phyloP scores from a whole-genome alignment of 208 protist species.

The Trypanosomatidae sp. region DNA sequence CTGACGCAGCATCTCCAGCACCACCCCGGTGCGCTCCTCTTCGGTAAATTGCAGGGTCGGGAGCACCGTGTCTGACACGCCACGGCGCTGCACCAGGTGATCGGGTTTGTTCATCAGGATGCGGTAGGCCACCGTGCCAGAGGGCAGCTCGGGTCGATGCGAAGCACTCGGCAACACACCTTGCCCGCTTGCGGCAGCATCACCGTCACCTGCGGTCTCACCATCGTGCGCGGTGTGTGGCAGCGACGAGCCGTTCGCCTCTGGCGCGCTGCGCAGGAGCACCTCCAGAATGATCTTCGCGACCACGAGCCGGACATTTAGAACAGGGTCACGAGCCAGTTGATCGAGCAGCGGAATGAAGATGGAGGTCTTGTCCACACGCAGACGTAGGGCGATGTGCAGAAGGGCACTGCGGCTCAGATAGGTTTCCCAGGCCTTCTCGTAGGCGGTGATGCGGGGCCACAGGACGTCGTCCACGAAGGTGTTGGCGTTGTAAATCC shows the following conservation, averaged over 20 bases:
- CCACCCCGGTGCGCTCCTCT: conserved; percentile 71
- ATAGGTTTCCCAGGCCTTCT: conserved; percentile 67
- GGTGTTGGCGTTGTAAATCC: neutral
- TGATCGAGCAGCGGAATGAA: conserved; percentile 78
- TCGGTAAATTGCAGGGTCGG: conserved; percentile 43
- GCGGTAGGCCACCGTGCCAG: conserved; percentile 26
- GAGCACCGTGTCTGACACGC: conserved; percentile 5
- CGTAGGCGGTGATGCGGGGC: conserved; percentile 57
- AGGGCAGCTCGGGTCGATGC: conserved; percentile 23
- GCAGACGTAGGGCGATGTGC: conserved; percentile 60
- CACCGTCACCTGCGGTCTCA: too few species aligned
- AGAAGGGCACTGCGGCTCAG: conserved; percentile 70
- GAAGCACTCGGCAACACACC: too few species aligned
- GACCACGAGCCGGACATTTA: conserved; percentile 81
- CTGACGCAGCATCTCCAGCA: conserved; percentile 62
- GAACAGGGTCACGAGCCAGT: conserved; percentile 60
- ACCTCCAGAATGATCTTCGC: conserved; percentile 69
- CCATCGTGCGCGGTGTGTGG: too few species aligned
- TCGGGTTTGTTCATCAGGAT: conserved; percentile 36
- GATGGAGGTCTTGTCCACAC: conserved; percentile 62
- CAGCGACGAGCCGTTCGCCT: conserved; percentile 1
- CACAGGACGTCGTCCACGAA: conserved; percentile 79
- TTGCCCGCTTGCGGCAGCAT: too few species aligned
- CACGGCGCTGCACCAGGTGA: neutral
- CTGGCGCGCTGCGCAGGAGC: conserved; percentile 29